Evolutionary conservation across 768 basidiomycete genomes (phyloP), one percentile per base, ranked within the genome.

Genomic region (Boletus subcaerulescens): DNA sequence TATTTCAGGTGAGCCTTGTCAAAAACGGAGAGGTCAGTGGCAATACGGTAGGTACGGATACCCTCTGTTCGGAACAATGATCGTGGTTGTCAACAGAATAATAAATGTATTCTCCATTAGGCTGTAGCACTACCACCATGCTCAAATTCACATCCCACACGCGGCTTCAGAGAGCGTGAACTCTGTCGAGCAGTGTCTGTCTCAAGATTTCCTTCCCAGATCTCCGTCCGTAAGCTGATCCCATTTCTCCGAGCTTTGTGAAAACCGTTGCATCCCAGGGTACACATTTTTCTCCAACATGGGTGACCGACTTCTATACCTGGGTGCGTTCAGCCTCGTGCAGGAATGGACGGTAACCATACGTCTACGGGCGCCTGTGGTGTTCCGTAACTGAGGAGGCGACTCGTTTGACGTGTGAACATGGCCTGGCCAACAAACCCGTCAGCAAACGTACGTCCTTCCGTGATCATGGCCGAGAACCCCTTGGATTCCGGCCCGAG

Each of bases 181-280:
- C 53, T 24, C 48, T 41, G 39, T 44, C 40, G 12, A 31, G 26
- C 49, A 22, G 39, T n/a, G 7, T 45, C 38, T 38, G 49, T 31
- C 29, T 29, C 29, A 29, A 29, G 29, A 29, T 29, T 41, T 35
- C 17, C 4, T 26, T 15, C 24, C 26, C 22, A 40, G 15, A 54
- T 22, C 18, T 31, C 29, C 20, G 14, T 50, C 40, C 22, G 3
- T 31, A 24, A 24, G 31, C 20, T 35, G 57, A 56, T 47, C 8
- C 67, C 65, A 57, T 43, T 42, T 13, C 42, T 56, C 54, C 63
- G 58, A 47, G n/a, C 33, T 39, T 29, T 53, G 55, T 48, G 63
- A 53, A 54, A 32, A 18, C 15, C 22, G n/a, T 29, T 20, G 40
- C 24, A 20, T 45, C 29, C 36, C 50, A 45, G 38, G 53, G 45